Base-by-base conservation (phyloP, 805 yeast genomes). In the Groenewaldozyma tartarivorans region DNA sequence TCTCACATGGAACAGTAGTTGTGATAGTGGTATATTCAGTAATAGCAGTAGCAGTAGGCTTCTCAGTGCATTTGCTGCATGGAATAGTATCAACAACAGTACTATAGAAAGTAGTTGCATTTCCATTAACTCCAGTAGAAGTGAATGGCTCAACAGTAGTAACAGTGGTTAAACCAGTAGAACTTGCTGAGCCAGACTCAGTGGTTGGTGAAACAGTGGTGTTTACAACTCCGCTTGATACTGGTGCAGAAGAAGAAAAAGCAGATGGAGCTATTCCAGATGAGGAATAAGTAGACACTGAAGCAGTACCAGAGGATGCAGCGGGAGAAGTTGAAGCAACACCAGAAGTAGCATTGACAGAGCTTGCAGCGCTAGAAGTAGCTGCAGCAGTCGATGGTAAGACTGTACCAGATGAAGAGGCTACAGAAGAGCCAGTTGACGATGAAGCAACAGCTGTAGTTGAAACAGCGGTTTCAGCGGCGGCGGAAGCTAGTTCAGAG, bases 401-500 rank as follows among this genome's bases (percentile, higher is more conserved):
- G 29, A 24, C 29, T 13, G 7, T 7, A 13, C 13, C 29, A 24
- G 29, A 7, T 7, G 13, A 7, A 24, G 13, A 24, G 29, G 7
- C 29, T 9, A 13, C 29, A 24, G 29, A 7, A 24, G 11, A 24
- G 11, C 13, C 29, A 13, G 29, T 9, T 7, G 29, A 9, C 29
- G 13, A 24, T 7, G 29, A 13, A 24, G 29, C 13, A 7, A 9
- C 29, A 24, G 29, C 29, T 7, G 13, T 24, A 13, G 29, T 13
- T 9, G 29, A 24, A 13, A 13, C 29, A 24, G 29, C 29, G 29
- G 29, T n/a, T n/a, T 38, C 20, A 18, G 46, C 43, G 19, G 39
- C 41, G 21, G 36, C 35, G 15, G 45, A 32, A 33, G 45, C 36
- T 9, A 43, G 11, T 22, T 31, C 42, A 18, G 48, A 37, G n/a